Evolutionary conservation across 1,284 basidiomycete species (phyloP), one percentile per base, ranked within the genome.

Genomic region (Microstroma glucosiphilum): DNA sequence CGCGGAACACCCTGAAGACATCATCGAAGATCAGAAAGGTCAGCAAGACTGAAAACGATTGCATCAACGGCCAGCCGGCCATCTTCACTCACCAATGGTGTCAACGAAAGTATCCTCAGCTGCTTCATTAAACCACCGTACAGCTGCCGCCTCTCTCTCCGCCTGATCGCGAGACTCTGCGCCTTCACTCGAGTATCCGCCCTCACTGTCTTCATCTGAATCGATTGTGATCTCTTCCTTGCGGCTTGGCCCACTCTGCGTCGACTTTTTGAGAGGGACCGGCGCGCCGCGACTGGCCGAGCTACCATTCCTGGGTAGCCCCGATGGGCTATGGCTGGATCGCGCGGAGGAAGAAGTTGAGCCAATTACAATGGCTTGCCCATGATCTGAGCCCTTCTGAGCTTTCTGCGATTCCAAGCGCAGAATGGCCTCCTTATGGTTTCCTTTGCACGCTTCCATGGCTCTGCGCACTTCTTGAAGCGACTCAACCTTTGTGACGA

Each of bases 121-220:
- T 26, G 26, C 51, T 8, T 41, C 58, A 51, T 43, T 59, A 12
- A 53, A 54, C 51, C 51, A 54, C n/a, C 26, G 15, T 8, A 54
- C 51, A 13, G 51, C 51, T 23, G n/a, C 25, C 19, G n/a, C 23
- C 11, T n/a, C 46, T 12, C 46, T 48, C 46, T 48, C 23, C 7
- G 51, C 19, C 25, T 54, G 51, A 21, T 25, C 17, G 17, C 51
- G 51, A 48, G 43, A 48, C 4, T 9, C 30, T 4, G 3, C 30
- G 3, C 30, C 30, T 37, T 37, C 30, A 9, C 30, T 37, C 30
- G 30, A 37, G 30, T 37, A 37, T 3, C 30, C 30, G 3, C 30
- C 30, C n/a, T 48, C 46, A 12, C 46, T 48, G 46, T 48, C 51
- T 4, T 17, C 15, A 15, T 54, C 51, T 6, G 25, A 54, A 54